Conservation (phyloP, 345 rosid genomes). For the Cochlearia excelsa region DNA sequence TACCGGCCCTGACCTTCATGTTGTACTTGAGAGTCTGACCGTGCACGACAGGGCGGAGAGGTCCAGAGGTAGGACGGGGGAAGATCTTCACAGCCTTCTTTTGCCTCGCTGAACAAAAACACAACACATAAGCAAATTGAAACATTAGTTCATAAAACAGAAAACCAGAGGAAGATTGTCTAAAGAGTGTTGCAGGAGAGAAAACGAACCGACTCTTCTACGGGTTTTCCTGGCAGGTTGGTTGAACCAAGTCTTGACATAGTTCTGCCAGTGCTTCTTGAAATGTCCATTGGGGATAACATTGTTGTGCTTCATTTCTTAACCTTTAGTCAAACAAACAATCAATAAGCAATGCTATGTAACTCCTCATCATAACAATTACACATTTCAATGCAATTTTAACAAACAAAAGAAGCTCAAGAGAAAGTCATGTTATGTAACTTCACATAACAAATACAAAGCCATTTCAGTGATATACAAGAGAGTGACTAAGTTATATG, state of each 20-base stretch:
- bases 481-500: no score
- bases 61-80: constrained; percentile 83
- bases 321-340: background rate
- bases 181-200: background rate
- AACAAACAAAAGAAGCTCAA: no score
- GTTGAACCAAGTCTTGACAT: constrained; percentile 85
- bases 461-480: no score
- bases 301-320: constrained; percentile 71
- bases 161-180: background rate
- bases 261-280: constrained; percentile 82
- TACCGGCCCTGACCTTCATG: constrained; percentile 85
- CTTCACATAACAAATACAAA: no score
- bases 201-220: constrained; percentile 49
- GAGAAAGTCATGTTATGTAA: no score
- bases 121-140: background rate
- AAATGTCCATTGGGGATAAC: constrained; percentile 68
- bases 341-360: background rate
- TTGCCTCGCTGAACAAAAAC: constrained; percentile 58
- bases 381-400: no score
- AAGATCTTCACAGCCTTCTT: constrained; percentile 83
- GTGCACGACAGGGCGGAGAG: constrained; percentile 79
- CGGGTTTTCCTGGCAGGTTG: constrained; percentile 80
- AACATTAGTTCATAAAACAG: background rate
- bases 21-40: constrained; percentile 86
- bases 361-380: no score